Evolutionary conservation across 345 rosid species (phyloP).

Genomic region (Eucalyptus urophylla): DNA sequence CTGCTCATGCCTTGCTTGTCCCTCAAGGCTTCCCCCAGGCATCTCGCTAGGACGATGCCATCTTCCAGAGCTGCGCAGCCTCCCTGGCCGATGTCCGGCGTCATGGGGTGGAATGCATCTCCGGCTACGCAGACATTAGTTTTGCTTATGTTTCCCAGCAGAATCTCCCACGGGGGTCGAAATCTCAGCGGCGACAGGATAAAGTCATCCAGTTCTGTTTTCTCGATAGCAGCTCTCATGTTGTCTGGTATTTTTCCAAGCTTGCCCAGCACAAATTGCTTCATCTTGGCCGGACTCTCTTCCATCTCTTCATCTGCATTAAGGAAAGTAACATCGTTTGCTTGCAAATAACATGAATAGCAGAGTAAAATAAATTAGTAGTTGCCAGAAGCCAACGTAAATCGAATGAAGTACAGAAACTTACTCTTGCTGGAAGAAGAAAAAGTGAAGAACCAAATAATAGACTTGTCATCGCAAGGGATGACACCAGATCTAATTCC

Average conservation of each 20-base stretch:
- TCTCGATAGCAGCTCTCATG: conserved; percentile 11
- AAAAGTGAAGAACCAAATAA: not conserved
- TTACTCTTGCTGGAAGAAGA: not conserved
- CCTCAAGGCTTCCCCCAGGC: not conserved
- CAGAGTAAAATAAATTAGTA: not conserved
- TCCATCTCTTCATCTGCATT: conserved; percentile 6
- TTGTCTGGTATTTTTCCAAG: conserved; percentile 4
- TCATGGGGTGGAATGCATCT: conserved; percentile 62
- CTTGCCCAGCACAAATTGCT: conserved; percentile 13
- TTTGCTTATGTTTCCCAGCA: conserved; percentile 34
- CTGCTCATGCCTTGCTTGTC: not conserved
- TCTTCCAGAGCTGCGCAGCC: conserved; percentile 16
- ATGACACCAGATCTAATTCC: not conserved
- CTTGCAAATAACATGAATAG: not conserved
- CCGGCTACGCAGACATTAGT: conserved; percentile 44
- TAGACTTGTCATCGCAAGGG: not conserved
- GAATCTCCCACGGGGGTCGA: conserved; percentile 48
- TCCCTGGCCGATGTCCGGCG: conserved; percentile 38
- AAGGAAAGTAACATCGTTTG: not conserved
- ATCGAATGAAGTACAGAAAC: not conserved
- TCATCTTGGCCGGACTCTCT: conserved; percentile 9
- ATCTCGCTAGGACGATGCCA: conserved; percentile 12
- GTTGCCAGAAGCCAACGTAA: not conserved
- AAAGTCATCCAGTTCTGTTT: conserved; percentile 17
- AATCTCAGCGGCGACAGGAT: conserved; percentile 14